Percentiles rank a stretch among this genome's conserved stretches.
These are phyloP conservation scores for Colletotrichum somersetense DNA, from an alignment of 2,329 filamentous ascomycete species.

Conservation along the genomic window DNA sequence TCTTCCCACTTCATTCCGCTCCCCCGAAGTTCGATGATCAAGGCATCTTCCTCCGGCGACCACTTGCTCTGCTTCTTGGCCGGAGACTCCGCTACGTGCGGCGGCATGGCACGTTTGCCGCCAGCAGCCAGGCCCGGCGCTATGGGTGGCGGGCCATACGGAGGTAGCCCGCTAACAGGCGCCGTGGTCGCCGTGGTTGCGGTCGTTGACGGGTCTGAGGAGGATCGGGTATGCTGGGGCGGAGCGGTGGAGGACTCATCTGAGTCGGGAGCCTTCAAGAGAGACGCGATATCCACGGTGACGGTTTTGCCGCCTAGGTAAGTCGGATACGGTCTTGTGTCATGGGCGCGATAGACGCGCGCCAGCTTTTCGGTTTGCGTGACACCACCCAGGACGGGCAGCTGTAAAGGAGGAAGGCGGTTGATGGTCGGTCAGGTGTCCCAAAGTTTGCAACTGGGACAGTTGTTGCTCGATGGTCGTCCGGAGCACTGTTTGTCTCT, in stretches of 20 bases:
- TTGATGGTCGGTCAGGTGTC: constrained; percentile 29
- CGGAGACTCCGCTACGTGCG: constrained; percentile 73
- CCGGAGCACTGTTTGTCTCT: not conserved
- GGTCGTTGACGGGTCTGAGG: constrained; percentile 51
- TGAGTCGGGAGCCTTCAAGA: constrained; percentile 83
- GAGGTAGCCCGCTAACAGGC: constrained; percentile 40
- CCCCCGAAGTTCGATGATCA: constrained; percentile 91
- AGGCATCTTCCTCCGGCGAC: constrained; percentile 92
- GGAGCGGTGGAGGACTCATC: constrained; percentile 73
- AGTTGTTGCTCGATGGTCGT: constrained; percentile 25
- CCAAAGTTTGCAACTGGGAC: constrained; percentile 20
- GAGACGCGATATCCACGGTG: constrained; percentile 95
- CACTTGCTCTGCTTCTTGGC: constrained; percentile 98
- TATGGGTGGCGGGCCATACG: constrained; percentile 46
- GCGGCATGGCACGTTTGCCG: constrained; percentile 64
- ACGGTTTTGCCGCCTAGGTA: constrained; percentile 61
- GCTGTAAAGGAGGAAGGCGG: constrained; percentile 20
- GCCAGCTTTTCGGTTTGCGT: constrained; percentile 40
- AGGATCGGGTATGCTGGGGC: constrained; percentile 53
- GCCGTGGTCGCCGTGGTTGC: constrained; percentile 44
- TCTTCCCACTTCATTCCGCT: constrained; percentile 99
- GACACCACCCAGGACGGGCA: constrained; percentile 30
- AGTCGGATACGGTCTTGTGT: constrained; percentile 46
- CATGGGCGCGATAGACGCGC: constrained; percentile 49
- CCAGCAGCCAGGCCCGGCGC: constrained; percentile 50